Base-by-base conservation (phyloP, 208 protist genomes). In the Acanthamoeba healyi region DNA sequence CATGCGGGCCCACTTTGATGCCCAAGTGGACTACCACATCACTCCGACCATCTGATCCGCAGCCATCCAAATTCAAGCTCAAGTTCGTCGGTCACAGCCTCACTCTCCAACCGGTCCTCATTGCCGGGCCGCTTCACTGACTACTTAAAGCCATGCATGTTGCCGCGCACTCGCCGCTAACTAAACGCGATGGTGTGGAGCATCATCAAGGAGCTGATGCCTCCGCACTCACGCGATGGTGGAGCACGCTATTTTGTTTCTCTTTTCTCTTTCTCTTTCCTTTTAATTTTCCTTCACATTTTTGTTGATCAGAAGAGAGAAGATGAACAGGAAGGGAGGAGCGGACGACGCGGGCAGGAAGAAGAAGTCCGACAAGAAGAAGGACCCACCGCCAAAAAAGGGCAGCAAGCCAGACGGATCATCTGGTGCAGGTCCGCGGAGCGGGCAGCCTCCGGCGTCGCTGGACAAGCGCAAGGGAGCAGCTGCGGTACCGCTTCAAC, bases 311-410 rank as follows among this genome's bases (percentile, higher is more conserved):
- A 15, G 6, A 6, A 54, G 15, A 15, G 0, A 38, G 4, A 49
- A 92, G 86, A 92, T 92, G 86, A 92, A 92, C 32, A 44, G 86
- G 86, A 92, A 92, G 44, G 86, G 86, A 29, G 86, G 17, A 17
- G 86, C 72, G 29, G 86, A 92, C 17, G 51, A 22, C 17, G 44
- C 56, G 15, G 56, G 42, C 38, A n/a, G 86, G 5, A 92, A 92
- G 86, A 92, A 92, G 63, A 92, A 92, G 63, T 34, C 34, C 26
- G 86, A 92, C 86, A 92, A 92, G 58, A 92, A 92, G 63, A 92
- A 92, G 32, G 38, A 92, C 44, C 42, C 77, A 86, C 77, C 77
- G 44, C 67, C 67, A 7, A 77, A 77, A 36, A 44, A 44, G 10
- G 22, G 38, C 17, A 36, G 74, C 56, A 67, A 92, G 34, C 24